Evolutionary conservation across 78 protist species (phyloP), one percentile per base, ranked within the genome.

Genomic region (Dictyostelium brefeldianum): DNA sequence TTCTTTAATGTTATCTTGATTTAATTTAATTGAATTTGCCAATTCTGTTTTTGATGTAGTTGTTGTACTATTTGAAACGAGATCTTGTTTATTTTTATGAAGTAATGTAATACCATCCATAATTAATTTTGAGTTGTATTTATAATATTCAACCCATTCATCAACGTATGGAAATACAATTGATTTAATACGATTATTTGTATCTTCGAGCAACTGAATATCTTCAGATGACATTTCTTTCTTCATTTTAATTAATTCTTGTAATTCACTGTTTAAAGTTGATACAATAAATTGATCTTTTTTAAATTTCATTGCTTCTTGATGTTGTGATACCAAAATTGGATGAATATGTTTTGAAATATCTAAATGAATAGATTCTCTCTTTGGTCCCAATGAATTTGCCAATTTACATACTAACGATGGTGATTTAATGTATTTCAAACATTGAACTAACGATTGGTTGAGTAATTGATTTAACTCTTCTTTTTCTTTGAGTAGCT

Each of bases 201-300:
- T 48, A 11, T 20, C 12, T 53, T 87, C 84, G 10, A 87, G 41
- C 3, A 77, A 20, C 31, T 50, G 50, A 14, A 87, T 20, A 65
- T 87, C 93, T 8, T 65, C 48, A 48, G 59, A 83, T 14, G 93
- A 43, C 84, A 87, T 87, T 59, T 87, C 93, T 50, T 77, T 74
- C 36, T 87, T 87, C 73, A 65, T 77, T 11, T 80, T 80, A 5
- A 79, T 36, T 41, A 87, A 54, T 41, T 87, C 93, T 2, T 27
- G 25, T 15, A 77, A 18, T 20, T 87, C 93, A 27, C 64, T 31
- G 29, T 87, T 80, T 20, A 87, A 48, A 41, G 79, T n/a, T 43
- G 43, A 22, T 25, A 77, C 22, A 15, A 77, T 3, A 48, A 69
- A 14, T 48, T 74, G 43, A 54, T 51, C 7, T 17, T 64, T 5